These are phyloP conservation scores for Leucosporidium yakuticum DNA, from an alignment of 768 basidiomycete genomes.

Conservation along the genomic window DNA sequence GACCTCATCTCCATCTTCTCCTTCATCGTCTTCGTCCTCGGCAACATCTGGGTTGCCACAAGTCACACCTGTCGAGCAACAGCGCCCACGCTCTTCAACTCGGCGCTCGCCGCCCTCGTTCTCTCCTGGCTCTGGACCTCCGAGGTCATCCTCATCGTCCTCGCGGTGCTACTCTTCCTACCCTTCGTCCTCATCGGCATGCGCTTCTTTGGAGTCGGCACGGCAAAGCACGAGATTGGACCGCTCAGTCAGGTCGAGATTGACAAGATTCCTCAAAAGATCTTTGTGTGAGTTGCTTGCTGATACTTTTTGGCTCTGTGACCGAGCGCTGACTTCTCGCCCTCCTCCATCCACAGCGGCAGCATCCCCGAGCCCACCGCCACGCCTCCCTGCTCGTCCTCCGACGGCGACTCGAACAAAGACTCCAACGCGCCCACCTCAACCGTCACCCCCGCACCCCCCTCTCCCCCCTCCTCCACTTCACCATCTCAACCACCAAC, in stretches of 20 bases:
- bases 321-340: neutral
- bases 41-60: conserved; percentile 32
- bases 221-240: conserved; percentile 36
- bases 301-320: neutral
- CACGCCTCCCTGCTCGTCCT: neutral
- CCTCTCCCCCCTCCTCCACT: neutral
- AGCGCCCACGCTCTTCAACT: conserved; percentile 25
- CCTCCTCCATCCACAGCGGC: neutral
- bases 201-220: conserved; percentile 31
- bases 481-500: neutral
- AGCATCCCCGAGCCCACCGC: neutral
- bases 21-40: conserved; percentile 17
- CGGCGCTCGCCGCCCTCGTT: conserved; percentile 27
- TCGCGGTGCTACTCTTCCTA: conserved; percentile 36
- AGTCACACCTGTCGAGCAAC: conserved; percentile 1
- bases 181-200: conserved; percentile 29
- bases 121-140: conserved; percentile 28
- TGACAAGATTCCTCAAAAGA: conserved; percentile 21
- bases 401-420: neutral
- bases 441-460: neutral
- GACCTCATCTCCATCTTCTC: neutral
- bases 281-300: conserved; percentile 13
- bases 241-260: conserved; percentile 33
- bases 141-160: conserved; percentile 35
- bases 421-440: neutral